These are phyloP conservation scores for Claviceps pusilla DNA, from an alignment of 2,329 filamentous ascomycete species.

Conservation along the genomic window DNA sequence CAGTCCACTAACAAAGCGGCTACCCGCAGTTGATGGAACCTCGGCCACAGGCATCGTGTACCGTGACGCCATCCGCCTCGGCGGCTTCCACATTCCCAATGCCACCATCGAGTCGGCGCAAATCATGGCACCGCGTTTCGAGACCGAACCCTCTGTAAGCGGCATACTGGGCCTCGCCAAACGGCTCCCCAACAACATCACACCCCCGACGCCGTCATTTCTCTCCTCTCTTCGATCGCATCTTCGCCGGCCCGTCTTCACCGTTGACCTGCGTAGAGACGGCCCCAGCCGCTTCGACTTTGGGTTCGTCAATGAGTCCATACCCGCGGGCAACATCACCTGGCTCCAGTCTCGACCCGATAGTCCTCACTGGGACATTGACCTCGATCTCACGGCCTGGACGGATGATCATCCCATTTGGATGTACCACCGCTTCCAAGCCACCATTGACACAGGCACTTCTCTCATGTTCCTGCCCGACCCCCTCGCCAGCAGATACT, in stretches of 20 bases:
- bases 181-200: constrained; percentile 27
- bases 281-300: constrained; percentile 36
- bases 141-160: constrained; percentile 26
- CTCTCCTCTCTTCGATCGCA: constrained; percentile 28
- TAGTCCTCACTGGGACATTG: constrained; percentile 25
- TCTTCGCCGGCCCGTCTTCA: constrained; percentile 29
- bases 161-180: constrained; percentile 40
- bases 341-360: constrained; percentile 23
- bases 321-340: constrained; percentile 25
- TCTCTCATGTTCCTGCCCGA: constrained; percentile 48
- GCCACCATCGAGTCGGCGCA: constrained; percentile 35
- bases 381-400: constrained; percentile 34
- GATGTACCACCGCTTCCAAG: constrained; percentile 29
- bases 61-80: constrained; percentile 33
- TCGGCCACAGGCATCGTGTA: constrained; percentile 33
- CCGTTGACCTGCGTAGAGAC: constrained; percentile 33
- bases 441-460: constrained; percentile 55
- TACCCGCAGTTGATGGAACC: constrained; percentile 26
- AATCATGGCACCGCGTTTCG: constrained; percentile 26
- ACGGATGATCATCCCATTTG: constrained; percentile 34
- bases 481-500: constrained; percentile 44
- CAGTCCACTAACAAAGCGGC: background rate
- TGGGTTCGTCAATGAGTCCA: constrained; percentile 28
- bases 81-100: constrained; percentile 26
- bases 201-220: constrained; percentile 27